Evolutionary conservation across 2,329 filamentous ascomycete species (phyloP).

Genomic region (Piedraia hortae): DNA sequence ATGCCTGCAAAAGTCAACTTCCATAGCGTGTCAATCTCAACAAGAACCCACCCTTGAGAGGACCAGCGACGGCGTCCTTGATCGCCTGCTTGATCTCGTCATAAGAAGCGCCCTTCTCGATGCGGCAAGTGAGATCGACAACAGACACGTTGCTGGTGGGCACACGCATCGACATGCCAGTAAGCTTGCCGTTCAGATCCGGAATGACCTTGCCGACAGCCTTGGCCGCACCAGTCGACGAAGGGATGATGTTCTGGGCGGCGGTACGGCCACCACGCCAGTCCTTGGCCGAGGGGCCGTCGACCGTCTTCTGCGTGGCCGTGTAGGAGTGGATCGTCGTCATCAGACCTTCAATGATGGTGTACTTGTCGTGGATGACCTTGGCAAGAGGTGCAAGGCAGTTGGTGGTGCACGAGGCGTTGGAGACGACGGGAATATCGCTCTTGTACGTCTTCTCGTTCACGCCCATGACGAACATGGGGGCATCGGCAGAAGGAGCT

Average conservation of each 20-base stretch:
- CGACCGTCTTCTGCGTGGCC: slow-evolving; percentile 97
- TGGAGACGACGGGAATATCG: slow-evolving; percentile 82
- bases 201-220: slow-evolving; percentile 99
- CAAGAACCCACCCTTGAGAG: slow-evolving; percentile 44
- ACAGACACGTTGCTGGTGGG: slow-evolving; percentile 97
- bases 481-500: slow-evolving; percentile 76
- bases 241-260: slow-evolving; percentile 98
- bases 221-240: slow-evolving; percentile 97
- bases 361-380: slow-evolving; percentile 96
- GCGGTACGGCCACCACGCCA: slow-evolving; percentile 97
- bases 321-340: slow-evolving; percentile 99
- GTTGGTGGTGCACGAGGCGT: slow-evolving; percentile 99
- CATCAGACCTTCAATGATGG: slow-evolving; percentile 96
- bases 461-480: slow-evolving; percentile 99
- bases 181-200: slow-evolving; percentile 93
- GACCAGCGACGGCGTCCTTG: slow-evolving; percentile 57
- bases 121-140: slow-evolving; percentile 81
- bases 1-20: slow-evolving; percentile 29
- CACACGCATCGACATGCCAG: slow-evolving; percentile 98
- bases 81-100: slow-evolving; percentile 81
- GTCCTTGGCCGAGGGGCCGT: slow-evolving; percentile 93
- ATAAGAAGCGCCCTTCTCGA: slow-evolving; percentile 70
- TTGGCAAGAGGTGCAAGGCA: slow-evolving; percentile 97
- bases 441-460: slow-evolving; percentile 86
- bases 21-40: neutral